Base-by-base conservation (phyloP, 2,329 filamentous ascomycete genomes). In the Zasmidium citrigriseum region DNA sequence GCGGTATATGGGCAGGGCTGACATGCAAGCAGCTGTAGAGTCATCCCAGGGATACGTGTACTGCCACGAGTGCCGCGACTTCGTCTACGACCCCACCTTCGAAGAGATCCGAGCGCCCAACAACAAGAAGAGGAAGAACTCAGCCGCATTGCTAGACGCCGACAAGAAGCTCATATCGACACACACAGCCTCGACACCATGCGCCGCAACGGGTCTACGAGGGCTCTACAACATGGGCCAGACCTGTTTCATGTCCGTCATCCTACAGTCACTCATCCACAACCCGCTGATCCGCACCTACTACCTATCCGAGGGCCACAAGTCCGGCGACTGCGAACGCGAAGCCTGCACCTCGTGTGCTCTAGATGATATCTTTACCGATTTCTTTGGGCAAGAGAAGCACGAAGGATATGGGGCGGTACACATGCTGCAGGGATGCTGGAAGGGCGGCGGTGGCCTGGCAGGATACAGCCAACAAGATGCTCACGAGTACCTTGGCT, bases 181-280 rank as follows among this genome's bases (percentile, higher is more conserved):
- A 60, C 96, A 97, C 71, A 93, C 92, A 12, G 88, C 84, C 24
- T 84, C 87, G 57, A 88, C 90, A 5, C 89, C 91, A 12, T 97
- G 93, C 72, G 87, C 90, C 57, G 92, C 91, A 18, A 92, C 89
- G 65, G 93, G 95, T 10, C 85, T 97, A 41, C 87, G 95, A 34
- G 93, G 93, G 27, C 89, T 99, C 60, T 97, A 96, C 76, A 99
- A 98, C 71, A 93, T 96, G 73, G 95, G 93, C n/a, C 92, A 96
- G 58, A 98, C 95, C 11, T 99, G 93, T 78, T 99, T 97, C 76
- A 93, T 98, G 83, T 96, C 95, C 68, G 93, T 97, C 25, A 92
- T 98, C 49, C 82, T 99, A 16, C 95, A 98, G 74, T 92, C 89
- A 57, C 87, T 99, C 67, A 84, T 98, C 55, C 93, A 97, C 77